Conservation (phyloP, 148 eudicot genomes). For the Selenicereus undatus region DNA sequence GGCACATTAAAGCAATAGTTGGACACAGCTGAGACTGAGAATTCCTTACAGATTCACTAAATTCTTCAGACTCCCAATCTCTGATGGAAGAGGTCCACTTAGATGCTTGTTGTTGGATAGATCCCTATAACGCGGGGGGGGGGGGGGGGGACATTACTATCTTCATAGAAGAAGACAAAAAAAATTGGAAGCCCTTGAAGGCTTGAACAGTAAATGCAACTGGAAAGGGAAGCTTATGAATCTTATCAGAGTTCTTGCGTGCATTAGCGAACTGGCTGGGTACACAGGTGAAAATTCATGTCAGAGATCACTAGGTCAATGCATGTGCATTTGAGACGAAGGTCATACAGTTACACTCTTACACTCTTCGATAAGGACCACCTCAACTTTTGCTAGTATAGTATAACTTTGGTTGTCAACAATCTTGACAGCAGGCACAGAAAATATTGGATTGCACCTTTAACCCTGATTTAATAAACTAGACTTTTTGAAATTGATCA, state of each 20-base stretch:
- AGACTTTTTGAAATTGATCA: no score
- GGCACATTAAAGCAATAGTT: background rate
- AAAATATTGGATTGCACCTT: background rate
- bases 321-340: no score
- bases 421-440: background rate
- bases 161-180: background rate
- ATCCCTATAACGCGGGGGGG: constrained; percentile 27
- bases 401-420: background rate
- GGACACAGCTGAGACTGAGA: background rate
- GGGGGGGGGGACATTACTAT: background rate
- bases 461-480: no score
- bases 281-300: no score
- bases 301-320: no score
- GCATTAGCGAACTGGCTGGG: background rate
- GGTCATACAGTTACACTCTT: no score
- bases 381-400: background rate
- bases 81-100: constrained; percentile 26
- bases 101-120: constrained; percentile 33
- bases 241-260: background rate
- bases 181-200: no score
- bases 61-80: constrained; percentile 30
- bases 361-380: background rate
- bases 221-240: background rate
- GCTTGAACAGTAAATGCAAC: background rate
- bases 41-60: constrained; percentile 28